These are phyloP conservation scores for Osmanthus fragrans DNA, from an alignment of 257 asterid genomes.

Conservation along the genomic window DNA sequence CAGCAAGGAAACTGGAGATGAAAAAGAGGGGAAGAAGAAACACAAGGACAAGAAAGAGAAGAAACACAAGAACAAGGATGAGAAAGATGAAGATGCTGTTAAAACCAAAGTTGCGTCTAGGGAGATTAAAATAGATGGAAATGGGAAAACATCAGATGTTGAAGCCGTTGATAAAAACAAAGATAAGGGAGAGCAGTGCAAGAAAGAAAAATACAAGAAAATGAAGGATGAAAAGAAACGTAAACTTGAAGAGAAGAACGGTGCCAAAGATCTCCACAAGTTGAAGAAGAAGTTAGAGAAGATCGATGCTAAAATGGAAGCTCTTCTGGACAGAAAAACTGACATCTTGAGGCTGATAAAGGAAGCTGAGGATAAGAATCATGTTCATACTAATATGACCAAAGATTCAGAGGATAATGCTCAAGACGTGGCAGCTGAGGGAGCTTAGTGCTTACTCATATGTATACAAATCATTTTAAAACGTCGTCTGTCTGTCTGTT, in stretches of 20 bases:
- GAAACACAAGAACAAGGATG: background rate
- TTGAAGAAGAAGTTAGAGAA: conserved; percentile 58
- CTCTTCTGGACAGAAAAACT: conserved; percentile 47
- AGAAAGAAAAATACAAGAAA: conserved; percentile 37
- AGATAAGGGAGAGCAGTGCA: conserved; percentile 23
- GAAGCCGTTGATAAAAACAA: conserved; percentile 25
- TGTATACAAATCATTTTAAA: background rate
- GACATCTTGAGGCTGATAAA: conserved; percentile 55
- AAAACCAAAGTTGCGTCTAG: conserved; percentile 31
- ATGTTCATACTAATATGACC: conserved; percentile 25
- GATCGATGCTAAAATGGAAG: conserved; percentile 45
- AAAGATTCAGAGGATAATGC: conserved; percentile 28
- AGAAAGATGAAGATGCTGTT: background rate
- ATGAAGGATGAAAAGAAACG: conserved; percentile 55
- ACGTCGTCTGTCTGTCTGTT: background rate
- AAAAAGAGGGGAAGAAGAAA: background rate
- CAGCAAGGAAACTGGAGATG: conserved; percentile 12
- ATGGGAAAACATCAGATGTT: conserved; percentile 19
- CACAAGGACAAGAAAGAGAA: background rate
- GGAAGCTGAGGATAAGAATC: conserved; percentile 45
- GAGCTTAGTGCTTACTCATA: conserved; percentile 13
- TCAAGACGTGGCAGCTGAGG: conserved; percentile 17
- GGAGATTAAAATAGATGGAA: conserved; percentile 44
- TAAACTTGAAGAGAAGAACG: conserved; percentile 43
- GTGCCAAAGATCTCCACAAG: conserved; percentile 37